Percentiles rank a stretch among this genome's conserved stretches.
These are phyloP conservation scores for Harringtonia aguacate DNA, from an alignment of 2,329 filamentous ascomycete species.

Conservation along the genomic window DNA sequence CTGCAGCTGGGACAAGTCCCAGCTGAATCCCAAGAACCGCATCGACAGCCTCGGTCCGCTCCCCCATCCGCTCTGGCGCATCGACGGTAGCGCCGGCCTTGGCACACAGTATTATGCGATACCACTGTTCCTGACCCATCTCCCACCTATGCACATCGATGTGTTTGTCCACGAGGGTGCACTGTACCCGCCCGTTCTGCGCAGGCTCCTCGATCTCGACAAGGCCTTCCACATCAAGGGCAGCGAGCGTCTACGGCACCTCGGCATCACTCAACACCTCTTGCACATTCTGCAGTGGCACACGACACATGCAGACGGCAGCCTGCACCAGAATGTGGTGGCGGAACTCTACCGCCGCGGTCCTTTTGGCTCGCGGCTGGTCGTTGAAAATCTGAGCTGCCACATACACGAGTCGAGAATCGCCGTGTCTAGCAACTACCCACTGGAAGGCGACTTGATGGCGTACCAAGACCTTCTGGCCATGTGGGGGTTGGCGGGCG, in stretches of 20 bases:
- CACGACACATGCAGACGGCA: slow-evolving; percentile 23
- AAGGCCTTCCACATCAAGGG: slow-evolving; percentile 46
- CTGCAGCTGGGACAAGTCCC: slow-evolving; percentile 37
- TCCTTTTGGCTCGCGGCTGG: slow-evolving; percentile 48
- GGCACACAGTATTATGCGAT: slow-evolving; percentile 48
- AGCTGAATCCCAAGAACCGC: slow-evolving; percentile 49
- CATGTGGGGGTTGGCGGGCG: slow-evolving; percentile 28
- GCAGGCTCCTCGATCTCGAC: slow-evolving; percentile 36
- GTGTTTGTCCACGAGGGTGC: slow-evolving; percentile 43
- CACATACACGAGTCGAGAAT: slow-evolving; percentile 35
- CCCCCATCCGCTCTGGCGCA: slow-evolving; percentile 38
- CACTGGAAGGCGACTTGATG: slow-evolving; percentile 41
- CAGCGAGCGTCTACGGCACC: slow-evolving; percentile 30
- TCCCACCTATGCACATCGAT: slow-evolving; percentile 44
- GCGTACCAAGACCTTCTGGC: slow-evolving; percentile 28
- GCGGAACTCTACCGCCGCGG: slow-evolving; percentile 29
- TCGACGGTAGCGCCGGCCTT: slow-evolving; percentile 46
- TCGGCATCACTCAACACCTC: slow-evolving; percentile 43
- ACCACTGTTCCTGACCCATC: slow-evolving; percentile 35
- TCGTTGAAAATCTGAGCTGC: slow-evolving; percentile 39
- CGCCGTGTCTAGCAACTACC: slow-evolving; percentile 35
- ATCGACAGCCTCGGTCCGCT: slow-evolving; percentile 43
- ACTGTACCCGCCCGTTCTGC: slow-evolving; percentile 24
- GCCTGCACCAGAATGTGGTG: slow-evolving; percentile 17
- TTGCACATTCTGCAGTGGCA: slow-evolving; percentile 42